Conservation (phyloP, 495 filamentous ascomycete species). For the Aspergillus cavernicola region DNA sequence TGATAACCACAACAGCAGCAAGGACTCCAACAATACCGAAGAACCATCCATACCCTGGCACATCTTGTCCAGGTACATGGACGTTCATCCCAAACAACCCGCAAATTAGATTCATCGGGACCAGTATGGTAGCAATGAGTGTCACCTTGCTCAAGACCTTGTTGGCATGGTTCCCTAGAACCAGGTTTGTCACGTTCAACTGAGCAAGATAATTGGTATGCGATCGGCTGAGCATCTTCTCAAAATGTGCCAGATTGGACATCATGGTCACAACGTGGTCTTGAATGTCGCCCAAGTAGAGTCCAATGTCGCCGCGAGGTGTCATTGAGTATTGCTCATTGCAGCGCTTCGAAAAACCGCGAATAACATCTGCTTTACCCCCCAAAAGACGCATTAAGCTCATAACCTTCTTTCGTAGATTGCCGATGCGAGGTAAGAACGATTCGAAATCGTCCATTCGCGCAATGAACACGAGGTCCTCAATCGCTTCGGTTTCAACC, state of each 20-base stretch:
- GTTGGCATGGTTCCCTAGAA: conserved; percentile 76
- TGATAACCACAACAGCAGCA: conserved; percentile 52
- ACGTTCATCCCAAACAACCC: conserved; percentile 99
- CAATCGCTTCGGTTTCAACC: conserved; percentile 83
- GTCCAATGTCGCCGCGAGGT: conserved; percentile 89
- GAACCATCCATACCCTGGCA: conserved; percentile 62
- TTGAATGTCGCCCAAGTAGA: conserved; percentile 95
- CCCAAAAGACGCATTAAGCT: conserved; percentile 86
- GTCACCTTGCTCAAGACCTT: conserved; percentile 90
- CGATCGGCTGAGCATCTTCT: conserved; percentile 94
- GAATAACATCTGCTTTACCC: conserved; percentile 96
- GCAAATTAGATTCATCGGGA: conserved; percentile 93
- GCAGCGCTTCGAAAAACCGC: conserved; percentile 95
- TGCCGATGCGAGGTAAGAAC: conserved; percentile 84
- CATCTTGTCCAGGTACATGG: conserved; percentile 62
- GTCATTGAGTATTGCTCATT: conserved; percentile 95
- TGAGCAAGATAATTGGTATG: conserved; percentile 97
- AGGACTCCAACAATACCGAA: conserved; percentile 75
- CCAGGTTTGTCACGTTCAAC: conserved; percentile 83
- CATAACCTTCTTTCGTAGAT: conserved; percentile 91
- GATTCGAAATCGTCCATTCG: conserved; percentile 80
- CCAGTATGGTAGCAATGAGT: conserved; percentile 88
- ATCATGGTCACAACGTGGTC: conserved; percentile 99
- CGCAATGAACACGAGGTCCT: conserved; percentile 90
- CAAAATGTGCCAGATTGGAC: conserved; percentile 89